Evolutionary conservation across 2,329 filamentous ascomycete species (phyloP), one percentile per base, ranked within the genome.

Genomic region (Diaporthe ampelina): DNA sequence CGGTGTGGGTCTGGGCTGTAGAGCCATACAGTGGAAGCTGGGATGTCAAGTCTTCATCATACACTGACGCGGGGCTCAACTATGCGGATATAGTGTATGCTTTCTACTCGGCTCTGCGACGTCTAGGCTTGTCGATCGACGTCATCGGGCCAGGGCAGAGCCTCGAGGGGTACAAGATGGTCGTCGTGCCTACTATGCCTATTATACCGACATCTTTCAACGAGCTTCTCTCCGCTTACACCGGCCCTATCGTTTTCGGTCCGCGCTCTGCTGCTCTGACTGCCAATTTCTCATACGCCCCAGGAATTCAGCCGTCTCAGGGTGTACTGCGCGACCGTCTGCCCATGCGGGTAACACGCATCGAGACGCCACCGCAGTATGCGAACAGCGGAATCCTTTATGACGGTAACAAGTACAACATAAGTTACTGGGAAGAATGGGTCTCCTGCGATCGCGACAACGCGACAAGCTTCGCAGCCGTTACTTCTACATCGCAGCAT

Each of bases 21-120:
- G 77, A 79, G 61, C 78, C 78, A 3, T 78, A 78, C 69, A 78
- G 78, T 52, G 78, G 78, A 13, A 75, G 48, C 37, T 79, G 77
- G 78, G 75, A 77, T 35, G 74, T 76, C 58, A 75, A 76, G 45
- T 65, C 74, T 4, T 72, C 76, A 2, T 59, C 54, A 17, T 78
- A 78, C 59, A 72, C 67, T 11, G 71, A 76, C 56, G 40, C 74
- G 10, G 69, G 73, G 11, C 74, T 78, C 5, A 73, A 56, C 3
- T 77, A 78, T 40, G 37, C 69, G 15, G 77, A 78, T 56, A 56
- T 78, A 13, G 71, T 77, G 1, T 78, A 77, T 68, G 67, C 57
- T 6, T 78, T 78, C 65, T 78, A 75, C 69, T 76, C 77, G 26
- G 70, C 77, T 3, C 76, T 78, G 13, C 77, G 77, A 17, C 77